Evolutionary conservation across 257 asterid species (phyloP).

Genomic region (Fraxinus excelsior): DNA sequence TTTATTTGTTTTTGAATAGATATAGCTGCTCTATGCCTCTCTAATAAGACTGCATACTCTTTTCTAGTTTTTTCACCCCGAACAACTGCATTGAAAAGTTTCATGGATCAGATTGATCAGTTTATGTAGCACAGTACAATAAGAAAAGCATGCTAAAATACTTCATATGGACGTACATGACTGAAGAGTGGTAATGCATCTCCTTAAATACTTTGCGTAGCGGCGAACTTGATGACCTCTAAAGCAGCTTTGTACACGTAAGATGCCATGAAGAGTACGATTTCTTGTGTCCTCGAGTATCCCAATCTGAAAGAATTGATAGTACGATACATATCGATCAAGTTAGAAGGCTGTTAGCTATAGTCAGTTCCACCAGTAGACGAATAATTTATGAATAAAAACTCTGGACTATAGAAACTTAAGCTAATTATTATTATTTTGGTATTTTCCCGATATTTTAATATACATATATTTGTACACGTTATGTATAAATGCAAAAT

Average conservation of each 20-base stretch:
- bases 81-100: constrained; percentile 58
- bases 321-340: constrained; percentile 3
- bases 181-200: constrained; percentile 74
- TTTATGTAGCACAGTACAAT: constrained; percentile 1
- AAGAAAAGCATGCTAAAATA: constrained; percentile 9
- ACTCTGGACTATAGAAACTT: background rate
- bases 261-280: constrained; percentile 85
- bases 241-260: constrained; percentile 96
- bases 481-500: background rate
- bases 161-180: constrained; percentile 54
- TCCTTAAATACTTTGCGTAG: constrained; percentile 49
- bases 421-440: background rate
- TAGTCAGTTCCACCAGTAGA: background rate
- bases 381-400: background rate
- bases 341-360: constrained; percentile 5
- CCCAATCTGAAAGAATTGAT: constrained; percentile 62
- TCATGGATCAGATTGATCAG: constrained; percentile 24
- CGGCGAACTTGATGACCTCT: constrained; percentile 96
- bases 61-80: constrained; percentile 83
- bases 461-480: background rate
- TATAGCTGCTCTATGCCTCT: constrained; percentile 76
- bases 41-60: constrained; percentile 56
- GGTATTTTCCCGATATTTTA: background rate
- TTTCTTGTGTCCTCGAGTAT: constrained; percentile 96
- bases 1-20: constrained; percentile 74